These are phyloP conservation scores for Penicillium brevicompactum DNA, from an alignment of 2,329 filamentous ascomycete species.

Conservation along the genomic window DNA sequence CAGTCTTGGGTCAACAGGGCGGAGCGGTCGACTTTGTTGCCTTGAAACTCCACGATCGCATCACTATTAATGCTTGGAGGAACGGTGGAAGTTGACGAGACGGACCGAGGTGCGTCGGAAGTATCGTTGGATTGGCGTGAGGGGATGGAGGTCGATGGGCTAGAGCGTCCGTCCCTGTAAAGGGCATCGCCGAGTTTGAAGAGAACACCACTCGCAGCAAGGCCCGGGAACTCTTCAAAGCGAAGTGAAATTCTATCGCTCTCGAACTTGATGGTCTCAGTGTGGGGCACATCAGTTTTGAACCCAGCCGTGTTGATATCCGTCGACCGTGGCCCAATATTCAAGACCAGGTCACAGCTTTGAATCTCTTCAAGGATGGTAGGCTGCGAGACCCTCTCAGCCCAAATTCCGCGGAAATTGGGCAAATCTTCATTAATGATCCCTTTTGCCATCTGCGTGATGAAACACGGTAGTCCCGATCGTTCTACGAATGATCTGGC, in stretches of 20 bases:
- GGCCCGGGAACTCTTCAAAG: constrained; percentile 72
- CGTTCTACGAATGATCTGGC: constrained; percentile 70
- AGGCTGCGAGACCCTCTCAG: constrained; percentile 67
- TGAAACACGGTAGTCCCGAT: constrained; percentile 73
- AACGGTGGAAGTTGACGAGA: background rate
- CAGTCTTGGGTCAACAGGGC: constrained; percentile 50
- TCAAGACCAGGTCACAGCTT: constrained; percentile 34
- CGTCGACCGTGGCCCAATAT: constrained; percentile 36
- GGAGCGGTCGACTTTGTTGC: constrained; percentile 57
- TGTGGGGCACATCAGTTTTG: constrained; percentile 72
- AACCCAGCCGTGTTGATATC: constrained; percentile 62
- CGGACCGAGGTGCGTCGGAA: background rate
- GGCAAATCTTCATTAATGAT: constrained; percentile 71
- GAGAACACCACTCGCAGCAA: constrained; percentile 75
- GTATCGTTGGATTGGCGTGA: background rate
- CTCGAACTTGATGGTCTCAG: constrained; percentile 75
- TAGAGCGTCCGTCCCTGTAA: constrained; percentile 56
- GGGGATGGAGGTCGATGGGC: constrained; percentile 24
- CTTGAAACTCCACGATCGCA: constrained; percentile 26
- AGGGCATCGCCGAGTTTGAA: constrained; percentile 63
- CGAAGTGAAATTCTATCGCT: constrained; percentile 68
- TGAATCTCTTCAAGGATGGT: constrained; percentile 31
- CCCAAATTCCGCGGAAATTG: constrained; percentile 78
- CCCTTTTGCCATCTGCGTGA: constrained; percentile 85
- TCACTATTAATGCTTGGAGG: background rate